Base-by-base conservation (phyloP, 495 filamentous ascomycete genomes). In the Annulohypoxylon nitens region DNA sequence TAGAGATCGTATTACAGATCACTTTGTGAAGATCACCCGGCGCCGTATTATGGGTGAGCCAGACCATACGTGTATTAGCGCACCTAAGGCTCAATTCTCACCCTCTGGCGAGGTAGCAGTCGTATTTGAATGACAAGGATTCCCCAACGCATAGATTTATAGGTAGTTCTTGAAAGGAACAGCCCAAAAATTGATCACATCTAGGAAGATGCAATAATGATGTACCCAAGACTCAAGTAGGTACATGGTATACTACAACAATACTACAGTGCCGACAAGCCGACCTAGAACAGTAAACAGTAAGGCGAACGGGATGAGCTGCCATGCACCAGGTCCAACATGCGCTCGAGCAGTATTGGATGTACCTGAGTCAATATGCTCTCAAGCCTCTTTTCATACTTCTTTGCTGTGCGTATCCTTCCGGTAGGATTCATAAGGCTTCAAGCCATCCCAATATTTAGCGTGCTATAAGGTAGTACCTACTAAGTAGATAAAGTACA, bases 1-100 rank as follows among this genome's bases (percentile, higher is more conserved):
- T 39, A 74, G 11, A 74, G 65, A 61, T 70, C 66, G 50, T 67
- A 70, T 53, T 63, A 67, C 34, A 70, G 71, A 74, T 74, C 71
- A 39, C 43, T 64, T 64, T 63, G 14, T 63, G 14, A 10, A 74
- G 67, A 70, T 67, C 67, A 48, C 23, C 63, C 62, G 47, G 61
- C 67, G 59, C 58, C 55, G 57, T 60, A 16, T 43, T 50, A 55
- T 51, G 37, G 59, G 30, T 57, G 53, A 26, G 33, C 64, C 64
- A 54, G 64, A 60, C 58, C 59, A 51, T 54, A 26, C n/a, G 34
- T 47, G 43, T 69, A 5, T 50, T 54, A 64, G 60, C 43, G 43
- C 14, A 34, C 62, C 37, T 50, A 36, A 12, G 50, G 26, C 64
- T 45, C 54, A 51, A 33, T 33, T 23, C 33, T 20, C 41, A 18